Evolutionary conservation across 371 early-diverging fungal genomes (phyloP), one percentile per base, ranked within the genome.

Genomic region (Rhizopus microsporus): DNA sequence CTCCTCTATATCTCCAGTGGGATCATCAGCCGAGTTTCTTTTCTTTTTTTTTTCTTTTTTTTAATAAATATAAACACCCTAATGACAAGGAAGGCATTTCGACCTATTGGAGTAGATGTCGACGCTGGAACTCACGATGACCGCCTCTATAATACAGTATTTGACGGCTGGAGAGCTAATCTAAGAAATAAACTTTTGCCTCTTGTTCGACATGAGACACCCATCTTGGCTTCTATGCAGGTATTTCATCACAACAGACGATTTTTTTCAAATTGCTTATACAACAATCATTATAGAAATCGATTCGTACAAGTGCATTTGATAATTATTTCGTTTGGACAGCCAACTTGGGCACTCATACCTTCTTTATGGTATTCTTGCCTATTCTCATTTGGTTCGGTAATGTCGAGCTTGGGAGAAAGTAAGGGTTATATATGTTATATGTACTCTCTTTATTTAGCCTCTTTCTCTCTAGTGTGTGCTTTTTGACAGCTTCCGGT

Each of bases 321-420:
- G 88, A 87, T 69, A 60, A 54, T 17, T 84, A 83, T 68, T 85
- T 87, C 59, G 64, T 80, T 29, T 79, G 75, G 80, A 83, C 86
- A 34, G 81, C 86, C 10, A 82, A 81, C 64, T 79, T 88, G 33
- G 91, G 91, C 12, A 87, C 87, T 42, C 91, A 88, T 52, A 86
- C 87, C 7, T 88, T 88, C 50, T 91, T 88, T 69, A 75, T 91
- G 78, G 62, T 88, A 13, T 79, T 84, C 46, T 62, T 89, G 17
- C 91, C 91, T 5, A 65, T 86, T 31, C 65, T 88, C 30, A 86
- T 89, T 56, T 89, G 88, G 91, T 88, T 90, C 56, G 85, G 84
- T 37, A 76, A 77, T 47, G 77, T 77, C 7, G 69, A 75, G 55
- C 63, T 83, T 38, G 85, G 80, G 13, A 78, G 82, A 66, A 77